Evolutionary conservation across 805 yeast species (phyloP).

Genomic region (Saccharomycopsis sp.): DNA sequence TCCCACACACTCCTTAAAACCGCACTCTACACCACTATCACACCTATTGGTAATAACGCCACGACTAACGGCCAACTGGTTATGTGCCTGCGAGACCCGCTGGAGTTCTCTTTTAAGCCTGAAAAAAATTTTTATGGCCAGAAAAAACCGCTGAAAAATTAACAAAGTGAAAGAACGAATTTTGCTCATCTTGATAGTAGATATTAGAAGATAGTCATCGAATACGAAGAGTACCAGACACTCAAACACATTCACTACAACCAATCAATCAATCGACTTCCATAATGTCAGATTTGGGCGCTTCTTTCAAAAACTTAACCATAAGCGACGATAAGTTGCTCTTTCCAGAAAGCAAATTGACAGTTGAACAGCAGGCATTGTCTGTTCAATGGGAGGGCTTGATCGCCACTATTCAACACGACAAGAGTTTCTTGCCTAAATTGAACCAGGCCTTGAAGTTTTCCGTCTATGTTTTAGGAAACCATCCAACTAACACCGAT

Average conservation of each 20-base stretch:
- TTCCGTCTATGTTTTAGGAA: slow-evolving; percentile 66
- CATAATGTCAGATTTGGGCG: background rate
- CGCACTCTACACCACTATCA: no score
- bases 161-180: background rate
- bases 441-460: slow-evolving; percentile 66
- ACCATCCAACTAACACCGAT: slow-evolving; percentile 64
- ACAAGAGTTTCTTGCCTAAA: slow-evolving; percentile 23
- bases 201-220: no score
- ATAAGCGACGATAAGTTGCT: slow-evolving; percentile 16
- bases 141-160: background rate
- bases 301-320: slow-evolving; percentile 11
- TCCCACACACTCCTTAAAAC: no score
- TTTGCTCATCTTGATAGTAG: background rate
- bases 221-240: no score
- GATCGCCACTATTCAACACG: slow-evolving; percentile 8
- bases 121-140: background rate
- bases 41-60: no score
- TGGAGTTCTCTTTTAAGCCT: background rate
- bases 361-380: slow-evolving; percentile 20
- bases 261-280: background rate
- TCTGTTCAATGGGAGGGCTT: slow-evolving; percentile 18
- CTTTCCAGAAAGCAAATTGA: slow-evolving; percentile 10
- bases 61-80: background rate
- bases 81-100: background rate
- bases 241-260: background rate